Percentiles rank a stretch among this genome's conserved stretches.
Evolutionary conservation across 163 green algal species (phyloP).

Genomic region (Prototheca stagnorum): DNA sequence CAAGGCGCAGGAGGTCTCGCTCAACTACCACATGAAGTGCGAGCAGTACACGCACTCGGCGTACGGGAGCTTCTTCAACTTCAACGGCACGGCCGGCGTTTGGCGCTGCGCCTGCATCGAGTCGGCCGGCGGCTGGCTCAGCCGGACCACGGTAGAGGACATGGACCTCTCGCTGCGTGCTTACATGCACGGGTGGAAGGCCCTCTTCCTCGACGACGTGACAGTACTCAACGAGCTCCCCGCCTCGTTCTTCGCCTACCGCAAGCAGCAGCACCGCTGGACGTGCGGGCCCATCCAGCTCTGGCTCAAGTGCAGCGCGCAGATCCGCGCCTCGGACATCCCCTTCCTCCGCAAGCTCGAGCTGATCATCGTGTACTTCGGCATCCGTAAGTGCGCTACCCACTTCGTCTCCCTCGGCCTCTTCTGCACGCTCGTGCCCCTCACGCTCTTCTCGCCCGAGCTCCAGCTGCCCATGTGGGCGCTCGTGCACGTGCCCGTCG

Average conservation of each 20-base stretch:
- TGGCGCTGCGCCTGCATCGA: constrained; percentile 61
- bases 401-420: constrained; percentile 55
- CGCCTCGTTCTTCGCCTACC: constrained; percentile 55
- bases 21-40: constrained; percentile 74
- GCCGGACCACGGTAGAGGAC: constrained; percentile 76
- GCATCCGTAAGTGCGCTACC: constrained; percentile 48
- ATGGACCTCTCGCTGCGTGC: constrained; percentile 78
- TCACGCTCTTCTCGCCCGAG: constrained; percentile 30
- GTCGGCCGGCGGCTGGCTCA: constrained; percentile 66
- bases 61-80: constrained; percentile 80
- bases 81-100: constrained; percentile 80
- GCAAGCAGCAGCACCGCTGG: constrained; percentile 68
- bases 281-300: constrained; percentile 62
- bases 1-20: constrained; percentile 64
- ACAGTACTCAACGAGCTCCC: constrained; percentile 58
- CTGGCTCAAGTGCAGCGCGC: constrained; percentile 29
- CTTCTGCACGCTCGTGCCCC: constrained; percentile 60
- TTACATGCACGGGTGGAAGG: constrained; percentile 65
- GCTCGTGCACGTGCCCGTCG: constrained; percentile 47
- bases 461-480: constrained; percentile 50
- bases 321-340: constrained; percentile 44
- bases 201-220: constrained; percentile 53
- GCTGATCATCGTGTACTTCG: constrained; percentile 49
- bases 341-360: constrained; percentile 39
- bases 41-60: constrained; percentile 72